A percentile compares a stretch with the other conserved stretches of the same genome.
Evolutionary conservation across 768 basidiomycete genomes (phyloP).

Genomic region (Exsudoporus frostii): DNA sequence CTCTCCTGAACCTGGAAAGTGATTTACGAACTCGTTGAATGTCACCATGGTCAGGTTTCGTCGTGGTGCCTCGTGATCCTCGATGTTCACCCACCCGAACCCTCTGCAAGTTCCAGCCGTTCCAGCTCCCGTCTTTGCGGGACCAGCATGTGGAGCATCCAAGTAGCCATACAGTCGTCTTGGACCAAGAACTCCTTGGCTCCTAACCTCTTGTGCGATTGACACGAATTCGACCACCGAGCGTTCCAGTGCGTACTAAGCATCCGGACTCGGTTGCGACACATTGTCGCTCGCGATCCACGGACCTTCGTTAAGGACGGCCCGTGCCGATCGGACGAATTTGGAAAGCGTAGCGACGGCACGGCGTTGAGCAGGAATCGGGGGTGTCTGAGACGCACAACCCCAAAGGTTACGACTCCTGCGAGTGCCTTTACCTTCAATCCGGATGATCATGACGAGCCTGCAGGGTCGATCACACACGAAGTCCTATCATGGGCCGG

Average conservation of each 20-base stretch:
- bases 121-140: constrained; percentile 47
- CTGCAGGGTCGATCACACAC: no score
- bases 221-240: constrained; percentile 64
- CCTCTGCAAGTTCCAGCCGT: constrained; percentile 52
- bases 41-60: constrained; percentile 27
- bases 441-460: no score
- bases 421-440: no score
- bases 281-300: constrained; percentile 23
- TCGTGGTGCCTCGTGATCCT: constrained; percentile 31
- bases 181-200: constrained; percentile 23
- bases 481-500: no score
- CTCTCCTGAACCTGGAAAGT: constrained; percentile 28
- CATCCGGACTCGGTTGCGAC: constrained; percentile 62
- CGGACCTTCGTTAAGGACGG: constrained; percentile 51
- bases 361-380: constrained; percentile 77
- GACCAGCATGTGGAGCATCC: constrained; percentile 35
- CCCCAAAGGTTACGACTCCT: no score
- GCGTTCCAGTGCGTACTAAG: constrained; percentile 68
- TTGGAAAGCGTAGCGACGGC: constrained; percentile 86
- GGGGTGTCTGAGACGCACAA: constrained; percentile 48
- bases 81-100: constrained; percentile 46
- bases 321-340: constrained; percentile 81
- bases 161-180: constrained; percentile 39
- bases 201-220: constrained; percentile 50
- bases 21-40: constrained; percentile 33